Evolutionary conservation across 306 rosid genomes (phyloP).

Genomic region (Mimosa pudica): DNA sequence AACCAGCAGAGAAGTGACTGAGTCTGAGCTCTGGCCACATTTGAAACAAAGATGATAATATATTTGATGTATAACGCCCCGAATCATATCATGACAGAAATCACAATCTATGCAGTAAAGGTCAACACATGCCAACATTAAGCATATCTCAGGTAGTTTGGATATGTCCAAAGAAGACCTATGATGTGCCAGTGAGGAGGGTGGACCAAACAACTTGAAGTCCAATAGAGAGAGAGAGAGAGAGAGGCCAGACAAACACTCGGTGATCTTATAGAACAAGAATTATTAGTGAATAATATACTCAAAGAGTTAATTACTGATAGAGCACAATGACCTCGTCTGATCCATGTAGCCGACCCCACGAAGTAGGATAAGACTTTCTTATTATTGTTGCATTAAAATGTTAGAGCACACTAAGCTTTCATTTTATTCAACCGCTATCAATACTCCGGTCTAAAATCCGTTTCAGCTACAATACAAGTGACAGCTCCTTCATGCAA

Average conservation of each 20-base stretch:
- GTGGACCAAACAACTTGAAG: no score
- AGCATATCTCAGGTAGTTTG: not conserved
- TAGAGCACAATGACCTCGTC: no score
- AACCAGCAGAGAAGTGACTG: conserved; percentile 15
- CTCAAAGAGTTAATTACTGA: no score
- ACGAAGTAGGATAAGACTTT: no score
- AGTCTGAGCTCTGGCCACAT: conserved; percentile 7
- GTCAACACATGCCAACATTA: not conserved
- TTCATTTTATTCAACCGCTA: not conserved
- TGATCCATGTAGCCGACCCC: no score
- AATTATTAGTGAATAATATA: no score
- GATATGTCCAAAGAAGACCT: no score
- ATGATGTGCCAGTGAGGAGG: no score
- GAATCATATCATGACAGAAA: not conserved
- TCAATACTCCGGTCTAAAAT: not conserved
- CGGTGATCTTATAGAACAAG: no score
- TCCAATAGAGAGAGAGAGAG: no score
- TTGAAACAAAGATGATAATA: not conserved
- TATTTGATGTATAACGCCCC: not conserved
- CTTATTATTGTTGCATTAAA: no score
- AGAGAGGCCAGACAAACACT: no score
- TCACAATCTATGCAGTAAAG: not conserved
- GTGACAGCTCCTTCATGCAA: conserved; percentile 2
- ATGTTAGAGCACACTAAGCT: not conserved
- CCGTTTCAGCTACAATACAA: not conserved